A percentile compares a stretch with the other conserved stretches of the same genome.
Conservation (phyloP, 2,329 filamentous ascomycete genomes). For the Phyllachora maydis region DNA sequence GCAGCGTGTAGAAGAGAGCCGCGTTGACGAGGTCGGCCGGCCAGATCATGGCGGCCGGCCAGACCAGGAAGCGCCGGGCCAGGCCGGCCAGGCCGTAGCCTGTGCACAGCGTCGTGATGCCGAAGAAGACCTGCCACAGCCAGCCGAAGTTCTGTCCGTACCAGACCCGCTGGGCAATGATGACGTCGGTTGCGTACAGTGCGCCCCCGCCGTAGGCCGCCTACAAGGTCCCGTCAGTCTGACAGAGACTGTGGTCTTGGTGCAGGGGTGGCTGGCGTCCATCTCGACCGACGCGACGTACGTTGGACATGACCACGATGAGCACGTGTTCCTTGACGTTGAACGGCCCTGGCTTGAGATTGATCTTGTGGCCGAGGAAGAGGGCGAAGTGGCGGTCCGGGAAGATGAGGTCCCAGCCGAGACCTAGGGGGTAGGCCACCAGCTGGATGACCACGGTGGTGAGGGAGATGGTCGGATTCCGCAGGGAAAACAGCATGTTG, state of each 20-base stretch:
- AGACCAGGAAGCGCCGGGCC: conserved; percentile 34
- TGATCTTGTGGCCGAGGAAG: conserved; percentile 31
- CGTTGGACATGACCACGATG: conserved; percentile 44
- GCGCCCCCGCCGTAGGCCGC: conserved; percentile 35
- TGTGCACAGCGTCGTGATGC: conserved; percentile 38
- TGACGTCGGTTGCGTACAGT: conserved; percentile 32
- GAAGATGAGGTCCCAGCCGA: conserved; percentile 31
- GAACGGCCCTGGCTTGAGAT: conserved; percentile 33
- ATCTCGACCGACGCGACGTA: conserved; percentile 13
- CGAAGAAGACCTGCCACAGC: conserved; percentile 37
- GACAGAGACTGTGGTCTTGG: too few species aligned
- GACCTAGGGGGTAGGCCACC: conserved; percentile 36
- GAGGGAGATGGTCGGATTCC: conserved; percentile 36
- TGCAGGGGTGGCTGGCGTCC: too few species aligned
- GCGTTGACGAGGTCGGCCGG: conserved; percentile 38
- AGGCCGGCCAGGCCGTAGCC: conserved; percentile 44
- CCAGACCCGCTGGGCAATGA: conserved; percentile 30
- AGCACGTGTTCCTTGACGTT: conserved; percentile 42
- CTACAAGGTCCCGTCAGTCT: conserved; percentile 11
- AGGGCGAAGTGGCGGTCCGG: conserved; percentile 28
- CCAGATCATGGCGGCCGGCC: conserved; percentile 45
- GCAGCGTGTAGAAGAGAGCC: conserved; percentile 41
- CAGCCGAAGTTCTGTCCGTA: conserved; percentile 36
- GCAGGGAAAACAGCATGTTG: conserved; percentile 39
- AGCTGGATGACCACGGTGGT: conserved; percentile 42